Conservation (phyloP, 495 filamentous ascomycete genomes). For the Aspergillus nidulans region DNA sequence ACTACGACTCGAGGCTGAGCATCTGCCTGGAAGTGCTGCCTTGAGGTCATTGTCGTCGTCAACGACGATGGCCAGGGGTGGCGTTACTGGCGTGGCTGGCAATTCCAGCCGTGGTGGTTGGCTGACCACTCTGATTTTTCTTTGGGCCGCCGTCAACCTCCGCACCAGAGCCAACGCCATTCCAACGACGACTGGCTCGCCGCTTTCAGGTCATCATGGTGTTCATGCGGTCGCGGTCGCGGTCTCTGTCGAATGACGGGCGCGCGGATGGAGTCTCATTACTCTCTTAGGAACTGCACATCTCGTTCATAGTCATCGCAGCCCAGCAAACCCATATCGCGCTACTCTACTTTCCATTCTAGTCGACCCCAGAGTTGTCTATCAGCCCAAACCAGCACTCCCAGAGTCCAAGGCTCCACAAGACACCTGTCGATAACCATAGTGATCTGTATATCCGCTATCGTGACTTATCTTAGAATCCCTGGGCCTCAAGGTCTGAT, state of each 20-base stretch:
- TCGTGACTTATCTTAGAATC: no score
- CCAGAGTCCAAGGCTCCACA: no score
- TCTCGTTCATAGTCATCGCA: neutral
- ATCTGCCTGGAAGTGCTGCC: neutral
- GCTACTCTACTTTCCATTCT: neutral
- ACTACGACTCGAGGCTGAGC: neutral
- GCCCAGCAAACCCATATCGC: neutral
- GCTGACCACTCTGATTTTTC: conserved; percentile 14
- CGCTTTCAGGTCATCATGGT: conserved; percentile 8
- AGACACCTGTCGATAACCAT: no score
- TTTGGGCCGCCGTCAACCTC: conserved; percentile 13
- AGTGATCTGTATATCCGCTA: no score
- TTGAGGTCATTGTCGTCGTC: neutral
- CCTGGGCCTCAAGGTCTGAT: no score
- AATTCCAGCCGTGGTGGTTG: conserved; percentile 20
- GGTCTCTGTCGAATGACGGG: conserved; percentile 2
- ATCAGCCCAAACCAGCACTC: no score
- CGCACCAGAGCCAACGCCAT: neutral
- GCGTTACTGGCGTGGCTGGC: conserved; percentile 23
- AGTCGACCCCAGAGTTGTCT: neutral
- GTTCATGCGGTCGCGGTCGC: conserved; percentile 7
- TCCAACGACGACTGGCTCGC: conserved; percentile 1
- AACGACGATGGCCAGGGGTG: conserved; percentile 7
- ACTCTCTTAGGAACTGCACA: conserved; percentile 7
- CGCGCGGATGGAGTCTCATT: conserved; percentile 8